A percentile compares a stretch with the other conserved stretches of the same genome.
These are phyloP conservation scores for Bipolaris victoriae DNA, from an alignment of 2,329 filamentous ascomycete genomes.

Conservation along the genomic window DNA sequence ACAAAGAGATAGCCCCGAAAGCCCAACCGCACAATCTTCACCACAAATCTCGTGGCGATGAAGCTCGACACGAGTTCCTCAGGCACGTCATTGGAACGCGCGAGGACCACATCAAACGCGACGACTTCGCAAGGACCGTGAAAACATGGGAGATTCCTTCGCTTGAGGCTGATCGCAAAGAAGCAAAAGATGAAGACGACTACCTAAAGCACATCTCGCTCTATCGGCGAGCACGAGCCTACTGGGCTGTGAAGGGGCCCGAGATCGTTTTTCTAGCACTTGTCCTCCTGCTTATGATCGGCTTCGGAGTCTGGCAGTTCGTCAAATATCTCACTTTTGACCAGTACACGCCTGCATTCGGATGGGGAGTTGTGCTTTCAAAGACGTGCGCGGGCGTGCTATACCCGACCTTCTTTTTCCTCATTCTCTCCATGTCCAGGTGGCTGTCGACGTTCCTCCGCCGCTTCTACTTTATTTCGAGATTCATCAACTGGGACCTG, in stretches of 20 bases:
- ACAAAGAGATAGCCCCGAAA: slow-evolving; percentile 58
- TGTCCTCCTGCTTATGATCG: slow-evolving; percentile 57
- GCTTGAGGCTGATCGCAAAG: slow-evolving; percentile 55
- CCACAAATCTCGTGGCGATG: slow-evolving; percentile 46
- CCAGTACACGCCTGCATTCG: slow-evolving; percentile 58
- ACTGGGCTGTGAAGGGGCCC: slow-evolving; percentile 63
- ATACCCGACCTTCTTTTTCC: slow-evolving; percentile 65
- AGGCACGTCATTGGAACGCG: slow-evolving; percentile 57
- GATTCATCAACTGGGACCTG: slow-evolving; percentile 64
- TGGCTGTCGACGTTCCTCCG: slow-evolving; percentile 62
- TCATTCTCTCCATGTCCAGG: slow-evolving; percentile 64
- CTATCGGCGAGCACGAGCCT: slow-evolving; percentile 57
- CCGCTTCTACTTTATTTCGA: slow-evolving; percentile 58
- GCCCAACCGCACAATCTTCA: slow-evolving; percentile 55
- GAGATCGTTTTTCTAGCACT: slow-evolving; percentile 58
- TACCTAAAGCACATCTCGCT: slow-evolving; percentile 56
- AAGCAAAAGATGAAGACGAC: slow-evolving; percentile 55
- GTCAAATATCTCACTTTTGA: slow-evolving; percentile 58
- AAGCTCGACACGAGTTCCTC: slow-evolving; percentile 59
- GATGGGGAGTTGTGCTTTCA: slow-evolving; percentile 63
- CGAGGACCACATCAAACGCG: slow-evolving; percentile 53
- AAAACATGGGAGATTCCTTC: slow-evolving; percentile 58
- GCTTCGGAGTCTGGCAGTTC: slow-evolving; percentile 62
- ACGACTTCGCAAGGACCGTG: slow-evolving; percentile 56
- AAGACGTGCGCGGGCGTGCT: slow-evolving; percentile 62